Evolutionary conservation across 139 green algal species (phyloP), one percentile per base, ranked within the genome.

Genomic region (Spirogloea muscicola): DNA sequence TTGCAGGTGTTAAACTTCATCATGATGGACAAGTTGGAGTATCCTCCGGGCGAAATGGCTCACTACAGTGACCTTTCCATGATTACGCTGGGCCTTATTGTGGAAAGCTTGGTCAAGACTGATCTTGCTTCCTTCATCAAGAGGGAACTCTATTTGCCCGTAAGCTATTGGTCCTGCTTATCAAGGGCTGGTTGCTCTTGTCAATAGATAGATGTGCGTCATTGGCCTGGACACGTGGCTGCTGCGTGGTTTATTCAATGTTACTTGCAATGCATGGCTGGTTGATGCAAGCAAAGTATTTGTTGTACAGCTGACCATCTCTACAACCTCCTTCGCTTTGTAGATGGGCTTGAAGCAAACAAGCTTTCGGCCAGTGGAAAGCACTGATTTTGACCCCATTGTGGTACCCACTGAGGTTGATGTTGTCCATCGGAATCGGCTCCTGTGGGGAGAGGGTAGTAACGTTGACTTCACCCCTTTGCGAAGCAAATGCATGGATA

Each of bases 41-140:
- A 85, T 2, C 48, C 65, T 34, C 49, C 52, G 16, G 78, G 72
- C 25, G 43, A 21, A 29, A 21, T 39, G 1, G 51, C 65, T 7
- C 46, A 44, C 21, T 85, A 85, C 65, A 86, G 78, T 40, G 79
- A 85, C 78, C 79, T 85, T 37, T 84, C 76, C 44, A 85, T 85
- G 79, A 80, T 85, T n/a, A 77, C 83, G 39, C 42, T 85, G 1
- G 79, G 46, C 1, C 21, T 61, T n/a, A 27, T 85, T 13, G 60
- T 85, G n/a, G 79, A 85, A 58, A 3, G 10, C 18, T 58, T 85
- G 33, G 40, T 55, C 7, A 48, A 62, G 18, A 27, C 46, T 21
- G 31, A 44, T 7, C 69, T 85, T 3, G 55, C 58, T 6, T 36
- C 27, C 10, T 85, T 85, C 63, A 64, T 78, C 9, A 38, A 78